Conservation (phyloP, 2,329 filamentous ascomycete species). For the Pyrenophora tritici-repentis region DNA sequence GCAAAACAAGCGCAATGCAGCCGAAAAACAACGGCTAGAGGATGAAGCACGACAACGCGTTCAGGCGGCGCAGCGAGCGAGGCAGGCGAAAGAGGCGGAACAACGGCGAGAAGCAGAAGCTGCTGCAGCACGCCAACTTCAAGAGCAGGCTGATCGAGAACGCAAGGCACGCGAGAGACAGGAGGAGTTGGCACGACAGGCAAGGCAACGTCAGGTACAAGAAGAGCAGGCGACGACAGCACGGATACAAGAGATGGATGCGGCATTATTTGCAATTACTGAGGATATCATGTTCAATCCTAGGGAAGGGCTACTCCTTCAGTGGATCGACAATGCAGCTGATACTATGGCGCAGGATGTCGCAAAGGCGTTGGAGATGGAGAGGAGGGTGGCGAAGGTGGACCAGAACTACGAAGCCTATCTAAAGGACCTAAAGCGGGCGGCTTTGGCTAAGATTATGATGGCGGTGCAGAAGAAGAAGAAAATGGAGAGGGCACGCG, state of each 20-base stretch:
- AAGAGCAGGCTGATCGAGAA: constrained; percentile 23
- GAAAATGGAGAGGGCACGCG: constrained; percentile 22
- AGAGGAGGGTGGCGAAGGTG: constrained; percentile 24
- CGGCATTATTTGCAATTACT: constrained; percentile 43
- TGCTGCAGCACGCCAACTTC: constrained; percentile 15
- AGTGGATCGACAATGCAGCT: constrained; percentile 51
- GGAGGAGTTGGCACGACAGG: constrained; percentile 25
- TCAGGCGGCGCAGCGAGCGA: constrained; percentile 17
- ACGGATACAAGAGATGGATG: constrained; percentile 20
- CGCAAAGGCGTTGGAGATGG: constrained; percentile 43
- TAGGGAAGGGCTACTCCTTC: constrained; percentile 50
- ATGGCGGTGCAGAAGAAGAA: constrained; percentile 32
- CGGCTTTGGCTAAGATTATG: constrained; percentile 28
- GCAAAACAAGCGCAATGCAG: constrained; percentile 18
- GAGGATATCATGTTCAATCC: constrained; percentile 45
- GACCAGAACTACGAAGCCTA: constrained; percentile 25
- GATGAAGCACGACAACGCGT: constrained; percentile 18
- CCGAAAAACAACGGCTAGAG: constrained; percentile 14
- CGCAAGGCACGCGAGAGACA: constrained; percentile 25
- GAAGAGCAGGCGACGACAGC: constrained; percentile 27
- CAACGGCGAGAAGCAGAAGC: constrained; percentile 13
- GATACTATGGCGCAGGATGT: constrained; percentile 43
- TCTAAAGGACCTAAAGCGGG: constrained; percentile 23
- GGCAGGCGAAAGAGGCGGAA: constrained; percentile 21
- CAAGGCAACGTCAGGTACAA: constrained; percentile 24